Evolutionary conservation across 1,284 basidiomycete species (phyloP), one percentile per base, ranked within the genome.

Genomic region (Leccinum insolens): DNA sequence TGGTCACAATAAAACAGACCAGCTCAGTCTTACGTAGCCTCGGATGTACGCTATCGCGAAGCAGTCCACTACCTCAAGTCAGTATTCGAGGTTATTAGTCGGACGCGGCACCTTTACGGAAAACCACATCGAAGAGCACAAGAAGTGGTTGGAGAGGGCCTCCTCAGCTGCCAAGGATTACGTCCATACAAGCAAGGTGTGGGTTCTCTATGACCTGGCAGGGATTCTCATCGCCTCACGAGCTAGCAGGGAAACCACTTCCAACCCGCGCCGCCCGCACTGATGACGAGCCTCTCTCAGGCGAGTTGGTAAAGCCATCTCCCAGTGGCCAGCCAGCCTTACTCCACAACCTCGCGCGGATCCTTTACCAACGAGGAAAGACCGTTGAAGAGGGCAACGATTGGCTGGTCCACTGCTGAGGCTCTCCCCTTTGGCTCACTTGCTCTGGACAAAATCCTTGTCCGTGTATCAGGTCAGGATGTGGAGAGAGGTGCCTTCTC

Each of bases 371-470:
- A 52, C 92, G 98, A 70, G 94, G 94, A 52, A 96, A 97, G 87
- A 90, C 93, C 2, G 88, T 99, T 46, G 89, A 95, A 73, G 95
- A 98, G 73, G 98, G 96, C 70, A 85, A 82, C 72, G 93, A 93
- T 99, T 75, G 98, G 99, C 81, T 99, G 97, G 96, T 93, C 95
- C n/a, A 99, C 98, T n/a, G 97, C 96, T 69, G 98, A 99, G 83
- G 95, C 98, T 0, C 90, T 99, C 66, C 98, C 98, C 0, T 95
- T 99, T 76, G 98, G 97, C 70, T 88, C 95, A 15, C 89, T 99
- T 63, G 93, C 93, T 41, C 85, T 97, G 61, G 96, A 99, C 83
- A 94, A 95, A 76, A 93, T 92, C 68, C 95, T 99, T 78, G 94
- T 99, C 65, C 94, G 98, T 75, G 85, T 99, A 3, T 98, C 96